These are phyloP conservation scores for Lachnellula occidentalis DNA, from an alignment of 2,329 filamentous ascomycete genomes.

Conservation along the genomic window DNA sequence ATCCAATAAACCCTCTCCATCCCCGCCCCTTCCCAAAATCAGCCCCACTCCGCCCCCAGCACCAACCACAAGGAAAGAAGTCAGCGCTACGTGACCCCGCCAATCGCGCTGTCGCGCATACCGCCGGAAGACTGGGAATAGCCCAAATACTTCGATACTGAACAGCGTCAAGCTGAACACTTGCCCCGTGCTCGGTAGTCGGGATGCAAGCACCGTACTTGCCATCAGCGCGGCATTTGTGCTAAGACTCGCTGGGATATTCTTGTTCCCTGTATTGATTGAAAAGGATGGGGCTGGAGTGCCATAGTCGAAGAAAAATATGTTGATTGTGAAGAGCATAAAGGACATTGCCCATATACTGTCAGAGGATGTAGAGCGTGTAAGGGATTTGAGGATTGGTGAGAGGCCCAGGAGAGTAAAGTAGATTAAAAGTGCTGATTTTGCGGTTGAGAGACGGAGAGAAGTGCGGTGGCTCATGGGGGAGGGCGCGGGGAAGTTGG, in stretches of 20 bases:
- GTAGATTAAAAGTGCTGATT: constrained; percentile 89
- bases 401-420: constrained; percentile 86
- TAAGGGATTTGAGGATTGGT: constrained; percentile 95
- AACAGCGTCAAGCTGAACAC: constrained; percentile 95
- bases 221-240: constrained; percentile 98
- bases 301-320: constrained; percentile 96
- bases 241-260: constrained; percentile 59
- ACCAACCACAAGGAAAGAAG: constrained; percentile 67
- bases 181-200: constrained; percentile 82
- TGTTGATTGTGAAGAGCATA: constrained; percentile 89
- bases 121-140: constrained; percentile 95
- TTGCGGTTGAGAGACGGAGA: constrained; percentile 71
- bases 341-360: constrained; percentile 97
- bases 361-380: constrained; percentile 83
- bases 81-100: constrained; percentile 73
- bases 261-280: constrained; percentile 28
- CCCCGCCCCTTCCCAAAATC: constrained; percentile 46
- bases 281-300: constrained; percentile 53
- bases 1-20: constrained; percentile 49
- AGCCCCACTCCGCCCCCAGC: constrained; percentile 74
- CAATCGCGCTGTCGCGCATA: constrained; percentile 79
- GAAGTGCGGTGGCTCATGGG: constrained; percentile 40
- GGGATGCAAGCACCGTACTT: constrained; percentile 85
- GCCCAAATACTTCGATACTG: constrained; percentile 92
- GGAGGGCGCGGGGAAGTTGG: constrained; percentile 29